Evolutionary conservation across 2,329 filamentous ascomycete species (phyloP).

Genomic region (Fusarium ramigenum): DNA sequence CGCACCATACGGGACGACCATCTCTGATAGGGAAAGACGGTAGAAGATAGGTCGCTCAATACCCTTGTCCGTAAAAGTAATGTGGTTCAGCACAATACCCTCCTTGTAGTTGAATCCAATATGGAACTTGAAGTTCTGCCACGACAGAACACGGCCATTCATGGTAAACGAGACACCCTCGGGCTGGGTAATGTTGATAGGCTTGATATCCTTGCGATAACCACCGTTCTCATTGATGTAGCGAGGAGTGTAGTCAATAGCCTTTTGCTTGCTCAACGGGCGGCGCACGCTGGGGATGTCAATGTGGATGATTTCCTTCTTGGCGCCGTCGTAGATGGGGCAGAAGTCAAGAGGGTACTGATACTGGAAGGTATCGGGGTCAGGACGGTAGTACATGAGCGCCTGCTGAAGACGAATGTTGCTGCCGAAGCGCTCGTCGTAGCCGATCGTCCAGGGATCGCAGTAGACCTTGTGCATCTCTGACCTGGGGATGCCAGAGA

Average conservation of each 20-base stretch:
- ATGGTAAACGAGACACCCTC: conserved; percentile 89
- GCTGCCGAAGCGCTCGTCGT: conserved; percentile 88
- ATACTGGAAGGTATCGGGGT: conserved; percentile 88
- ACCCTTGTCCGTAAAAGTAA: conserved; percentile 87
- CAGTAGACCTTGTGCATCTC: conserved; percentile 98
- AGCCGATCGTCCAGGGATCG: conserved; percentile 96
- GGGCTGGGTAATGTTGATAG: conserved; percentile 86
- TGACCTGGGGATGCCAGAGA: conserved; percentile 80
- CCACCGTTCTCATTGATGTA: conserved; percentile 78
- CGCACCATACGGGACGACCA: conserved; percentile 91
- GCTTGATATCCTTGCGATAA: conserved; percentile 82
- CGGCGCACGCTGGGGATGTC: conserved; percentile 82
- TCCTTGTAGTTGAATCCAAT: conserved; percentile 96
- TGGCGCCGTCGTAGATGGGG: conserved; percentile 87
- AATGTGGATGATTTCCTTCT: conserved; percentile 80
- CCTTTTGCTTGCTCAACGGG: conserved; percentile 74
- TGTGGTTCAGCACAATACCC: conserved; percentile 89
- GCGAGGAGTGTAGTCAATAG: conserved; percentile 82
- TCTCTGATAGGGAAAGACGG: conserved; percentile 87
- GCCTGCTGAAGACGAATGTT: conserved; percentile 86
- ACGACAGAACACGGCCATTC: conserved; percentile 75
- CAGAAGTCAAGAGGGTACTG: conserved; percentile 93
- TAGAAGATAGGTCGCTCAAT: conserved; percentile 84
- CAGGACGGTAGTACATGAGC: conserved; percentile 92
- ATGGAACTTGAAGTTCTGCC: conserved; percentile 95